These are phyloP conservation scores for Ogataea wickerhamii DNA, from an alignment of 805 yeast genomes.

Conservation along the genomic window DNA sequence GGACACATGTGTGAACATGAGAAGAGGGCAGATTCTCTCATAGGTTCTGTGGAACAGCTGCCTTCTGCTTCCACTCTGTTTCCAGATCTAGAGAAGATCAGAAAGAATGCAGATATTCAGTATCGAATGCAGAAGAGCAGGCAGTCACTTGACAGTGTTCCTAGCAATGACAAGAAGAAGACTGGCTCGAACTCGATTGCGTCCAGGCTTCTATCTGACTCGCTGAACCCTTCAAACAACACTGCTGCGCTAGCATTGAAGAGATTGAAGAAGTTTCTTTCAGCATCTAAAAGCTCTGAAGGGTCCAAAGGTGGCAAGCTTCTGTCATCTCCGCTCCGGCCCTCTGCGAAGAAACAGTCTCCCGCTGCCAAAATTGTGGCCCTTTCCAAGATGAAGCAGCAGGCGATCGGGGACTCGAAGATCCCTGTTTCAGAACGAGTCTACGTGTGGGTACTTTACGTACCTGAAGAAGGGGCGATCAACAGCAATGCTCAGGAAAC, in stretches of 20 bases:
- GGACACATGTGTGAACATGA: slow-evolving; percentile 28
- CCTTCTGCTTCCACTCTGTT: slow-evolving; percentile 47
- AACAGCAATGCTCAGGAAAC: slow-evolving; percentile 10
- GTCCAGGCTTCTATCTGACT: slow-evolving; percentile 11
- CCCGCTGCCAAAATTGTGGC: slow-evolving; percentile 31
- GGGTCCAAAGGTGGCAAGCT: slow-evolving; percentile 6
- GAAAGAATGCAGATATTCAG: slow-evolving; percentile 33
- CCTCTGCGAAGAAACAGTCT: slow-evolving; percentile 9
- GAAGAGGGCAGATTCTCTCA: background rate
- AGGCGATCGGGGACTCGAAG: slow-evolving; percentile 51
- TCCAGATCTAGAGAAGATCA: slow-evolving; percentile 46
- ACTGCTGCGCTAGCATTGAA: slow-evolving; percentile 20
- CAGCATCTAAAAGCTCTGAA: slow-evolving; percentile 9
- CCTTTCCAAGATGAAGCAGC: slow-evolving; percentile 38
- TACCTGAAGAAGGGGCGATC: slow-evolving; percentile 29
- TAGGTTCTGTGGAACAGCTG: slow-evolving; percentile 7
- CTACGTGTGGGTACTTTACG: slow-evolving; percentile 45
- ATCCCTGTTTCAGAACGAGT: slow-evolving; percentile 43
- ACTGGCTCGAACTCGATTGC: slow-evolving; percentile 10
- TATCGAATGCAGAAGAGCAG: slow-evolving; percentile 8
- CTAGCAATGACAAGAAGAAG: slow-evolving; percentile 25
- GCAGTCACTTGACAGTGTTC: slow-evolving; percentile 2
- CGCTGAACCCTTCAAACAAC: slow-evolving; percentile 6
- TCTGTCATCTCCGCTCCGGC: slow-evolving; percentile 2
- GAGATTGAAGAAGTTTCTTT: slow-evolving; percentile 21